Conservation (phyloP, 371 early-diverging fungal species). For the Fennellomyces sp. region DNA sequence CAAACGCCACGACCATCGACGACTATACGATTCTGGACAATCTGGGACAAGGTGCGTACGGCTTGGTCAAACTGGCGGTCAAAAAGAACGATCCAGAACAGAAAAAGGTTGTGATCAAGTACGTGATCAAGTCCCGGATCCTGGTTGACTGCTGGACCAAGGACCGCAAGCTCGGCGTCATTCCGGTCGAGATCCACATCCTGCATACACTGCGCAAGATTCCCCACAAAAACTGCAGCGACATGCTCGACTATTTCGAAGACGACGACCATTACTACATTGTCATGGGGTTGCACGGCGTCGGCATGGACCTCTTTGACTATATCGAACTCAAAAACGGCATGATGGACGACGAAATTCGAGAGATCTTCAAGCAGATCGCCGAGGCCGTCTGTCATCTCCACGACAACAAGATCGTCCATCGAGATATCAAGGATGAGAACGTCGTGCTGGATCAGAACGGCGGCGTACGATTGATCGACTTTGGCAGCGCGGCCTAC, state of each 20-base stretch:
- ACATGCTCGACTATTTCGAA: conserved; percentile 70
- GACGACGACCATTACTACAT: conserved; percentile 73
- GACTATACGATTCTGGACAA: conserved; percentile 65
- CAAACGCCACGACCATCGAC: conserved; percentile 44
- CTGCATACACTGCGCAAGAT: conserved; percentile 60
- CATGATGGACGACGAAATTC: conserved; percentile 60
- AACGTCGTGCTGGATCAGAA: conserved; percentile 70
- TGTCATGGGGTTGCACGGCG: conserved; percentile 68
- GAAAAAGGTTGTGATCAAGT: conserved; percentile 74
- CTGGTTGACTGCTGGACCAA: conserved; percentile 72
- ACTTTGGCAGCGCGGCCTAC: conserved; percentile 79
- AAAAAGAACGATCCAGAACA: conserved; percentile 22
- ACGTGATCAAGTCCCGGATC: conserved; percentile 76
- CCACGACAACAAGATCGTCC: conserved; percentile 74
- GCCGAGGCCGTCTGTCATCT: conserved; percentile 68
- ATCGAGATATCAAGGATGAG: conserved; percentile 80
- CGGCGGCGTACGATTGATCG: conserved; percentile 64
- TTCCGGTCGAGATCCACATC: conserved; percentile 75
- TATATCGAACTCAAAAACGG: conserved; percentile 68
- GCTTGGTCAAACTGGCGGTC: conserved; percentile 65
- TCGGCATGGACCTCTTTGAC: conserved; percentile 78
- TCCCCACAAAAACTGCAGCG: conserved; percentile 66
- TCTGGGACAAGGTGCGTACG: conserved; percentile 78
- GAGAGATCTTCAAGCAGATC: conserved; percentile 64
- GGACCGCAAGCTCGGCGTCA: conserved; percentile 63